These are phyloP conservation scores for Farysia itapuensis DNA, from an alignment of 1,284 basidiomycete genomes.

Conservation along the genomic window DNA sequence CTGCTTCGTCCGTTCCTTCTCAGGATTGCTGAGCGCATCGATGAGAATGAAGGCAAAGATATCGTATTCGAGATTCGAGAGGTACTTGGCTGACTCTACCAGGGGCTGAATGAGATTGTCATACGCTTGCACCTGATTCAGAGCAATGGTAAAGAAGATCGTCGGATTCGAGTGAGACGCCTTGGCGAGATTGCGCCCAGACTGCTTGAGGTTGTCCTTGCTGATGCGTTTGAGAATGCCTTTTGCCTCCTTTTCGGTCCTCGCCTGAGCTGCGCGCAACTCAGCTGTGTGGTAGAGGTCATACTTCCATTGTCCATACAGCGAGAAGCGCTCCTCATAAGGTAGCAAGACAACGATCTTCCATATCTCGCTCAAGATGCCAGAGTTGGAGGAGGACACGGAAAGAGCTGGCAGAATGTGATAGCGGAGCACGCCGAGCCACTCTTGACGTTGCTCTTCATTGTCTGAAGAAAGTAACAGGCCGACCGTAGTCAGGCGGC, in stretches of 20 bases:
- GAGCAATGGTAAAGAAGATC: conserved; percentile 83
- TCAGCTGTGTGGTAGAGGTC: conserved; percentile 64
- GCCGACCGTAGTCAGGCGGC: conserved; percentile 39
- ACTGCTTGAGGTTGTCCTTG: conserved; percentile 75
- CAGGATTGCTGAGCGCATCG: conserved; percentile 78
- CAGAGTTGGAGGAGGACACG: conserved; percentile 75
- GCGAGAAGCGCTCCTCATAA: conserved; percentile 76
- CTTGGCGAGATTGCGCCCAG: conserved; percentile 85
- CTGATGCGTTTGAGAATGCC: conserved; percentile 57
- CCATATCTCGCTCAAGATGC: conserved; percentile 61
- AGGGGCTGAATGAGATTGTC: conserved; percentile 90
- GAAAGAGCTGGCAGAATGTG: conserved; percentile 85
- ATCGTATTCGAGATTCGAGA: conserved; percentile 90
- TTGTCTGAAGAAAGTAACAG: conserved; percentile 11
- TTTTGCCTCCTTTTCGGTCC: conserved; percentile 64
- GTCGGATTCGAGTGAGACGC: conserved; percentile 89
- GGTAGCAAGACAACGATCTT: conserved; percentile 74
- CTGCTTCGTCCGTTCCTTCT: conserved; percentile 81
- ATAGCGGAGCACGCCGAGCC: conserved; percentile 77
- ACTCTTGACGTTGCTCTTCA: conserved; percentile 62
- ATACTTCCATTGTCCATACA: conserved; percentile 95
- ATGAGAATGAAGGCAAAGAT: conserved; percentile 85
- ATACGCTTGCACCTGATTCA: conserved; percentile 94
- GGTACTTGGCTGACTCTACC: conserved; percentile 84
- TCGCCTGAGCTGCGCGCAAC: conserved; percentile 61